Base-by-base conservation (phyloP, 139 green algal species). In the Diplosphaera chodatii region DNA sequence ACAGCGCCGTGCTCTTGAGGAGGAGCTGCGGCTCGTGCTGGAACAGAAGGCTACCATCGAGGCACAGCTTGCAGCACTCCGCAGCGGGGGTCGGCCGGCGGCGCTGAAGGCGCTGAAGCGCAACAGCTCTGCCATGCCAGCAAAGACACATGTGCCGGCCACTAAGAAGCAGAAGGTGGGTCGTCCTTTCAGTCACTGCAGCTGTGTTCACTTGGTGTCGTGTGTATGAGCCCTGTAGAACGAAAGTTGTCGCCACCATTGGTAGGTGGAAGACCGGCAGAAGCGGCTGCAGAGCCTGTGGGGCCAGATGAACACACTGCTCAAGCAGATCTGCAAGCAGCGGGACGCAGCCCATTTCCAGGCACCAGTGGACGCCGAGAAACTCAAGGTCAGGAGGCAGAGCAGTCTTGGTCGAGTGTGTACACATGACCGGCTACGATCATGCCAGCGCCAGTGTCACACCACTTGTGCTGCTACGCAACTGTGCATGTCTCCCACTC, bases 311-410 rank as follows among this genome's bases (percentile, higher is more conserved):
- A 13, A 23, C 55, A 74, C 55, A 28, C 55, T 74, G 22, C 31
- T 67, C 16, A 67, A 67, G 69, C 25, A 56, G 6, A 5, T 76
- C 4, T 67, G 29, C 28, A 40, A 31, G 16, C 31, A 70, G 30
- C 63, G 64, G 1, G 40, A 76, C 4, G 48, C 55, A 25, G 3
- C 2, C 28, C 31, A 66, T 5, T 88, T 88, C 59, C 56, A 68
- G n/a, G 33, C 69, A 65, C 82, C 82, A 1, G 83, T 88, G 27
- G 74, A 88, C 59, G 70, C 70, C 5, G 72, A 73, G 30, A 64
- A 64, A 64, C 74, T 84, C 4, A 71, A 71, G 55, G 34, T n/a
- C n/a, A n/a, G n/a, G 18, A 10, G 18, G 13, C 16, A 23, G n/a
- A n/a, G n/a, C n/a, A n/a, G n/a, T n/a, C n/a, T n/a, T n/a, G n/a